Evolutionary conservation across 441 rosid genomes (phyloP).

Genomic region (Cnidoscolus chayamansa): DNA sequence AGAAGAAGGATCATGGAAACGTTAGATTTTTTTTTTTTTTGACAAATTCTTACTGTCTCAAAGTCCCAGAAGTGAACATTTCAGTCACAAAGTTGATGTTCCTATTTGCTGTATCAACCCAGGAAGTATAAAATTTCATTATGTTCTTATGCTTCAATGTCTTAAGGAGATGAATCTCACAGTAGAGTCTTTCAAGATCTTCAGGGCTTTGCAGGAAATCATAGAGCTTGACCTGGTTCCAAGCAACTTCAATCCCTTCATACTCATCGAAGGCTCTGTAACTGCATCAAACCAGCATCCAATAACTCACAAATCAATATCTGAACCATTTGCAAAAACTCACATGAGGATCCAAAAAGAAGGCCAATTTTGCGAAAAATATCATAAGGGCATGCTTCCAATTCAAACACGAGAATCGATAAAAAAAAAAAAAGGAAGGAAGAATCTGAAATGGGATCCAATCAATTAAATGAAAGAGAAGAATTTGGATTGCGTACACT

Average conservation of each 20-base stretch:
- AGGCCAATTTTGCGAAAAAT: conserved; percentile 12
- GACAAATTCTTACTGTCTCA: conserved; percentile 69
- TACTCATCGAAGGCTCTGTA: conserved; percentile 94
- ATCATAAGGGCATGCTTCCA: conserved; percentile 19
- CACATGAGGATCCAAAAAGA: conserved; percentile 19
- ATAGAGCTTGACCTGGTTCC: conserved; percentile 94
- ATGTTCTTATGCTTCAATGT: conserved; percentile 84
- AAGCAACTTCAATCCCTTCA: conserved; percentile 94
- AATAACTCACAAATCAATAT: conserved; percentile 25
- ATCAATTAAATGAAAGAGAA: conserved; percentile 12
- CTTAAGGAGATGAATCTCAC: conserved; percentile 91
- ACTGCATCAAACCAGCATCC: conserved; percentile 42
- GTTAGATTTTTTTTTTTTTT: conserved; percentile 1
- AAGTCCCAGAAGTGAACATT: conserved; percentile 96
- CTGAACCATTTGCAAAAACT: conserved; percentile 20
- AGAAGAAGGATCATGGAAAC: conserved; percentile 13
- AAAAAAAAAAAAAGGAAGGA: conserved; percentile 2
- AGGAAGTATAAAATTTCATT: conserved; percentile 91
- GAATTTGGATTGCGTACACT: conserved; percentile 53
- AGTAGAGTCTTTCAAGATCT: conserved; percentile 87
- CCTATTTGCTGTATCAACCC: conserved; percentile 79
- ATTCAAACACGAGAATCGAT: conserved; percentile 12
- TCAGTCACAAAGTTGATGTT: conserved; percentile 94
- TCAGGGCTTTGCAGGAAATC: conserved; percentile 89
- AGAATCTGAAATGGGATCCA: conserved; percentile 34